These are phyloP conservation scores for Xylaria sp. DNA, from an alignment of 2,329 filamentous ascomycete genomes.

Conservation along the genomic window DNA sequence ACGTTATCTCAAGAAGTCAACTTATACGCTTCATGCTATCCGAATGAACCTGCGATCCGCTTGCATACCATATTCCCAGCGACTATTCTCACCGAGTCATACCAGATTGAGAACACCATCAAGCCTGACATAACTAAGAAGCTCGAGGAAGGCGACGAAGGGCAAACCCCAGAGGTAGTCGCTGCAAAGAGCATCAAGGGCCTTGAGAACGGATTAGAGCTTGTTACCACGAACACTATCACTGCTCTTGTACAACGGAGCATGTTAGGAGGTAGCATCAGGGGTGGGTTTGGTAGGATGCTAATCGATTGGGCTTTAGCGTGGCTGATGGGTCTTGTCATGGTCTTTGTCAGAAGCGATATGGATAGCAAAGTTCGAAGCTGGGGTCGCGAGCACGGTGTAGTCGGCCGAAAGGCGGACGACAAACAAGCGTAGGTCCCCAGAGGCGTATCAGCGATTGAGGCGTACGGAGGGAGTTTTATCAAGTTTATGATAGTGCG, in stretches of 20 bases:
- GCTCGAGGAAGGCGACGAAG: constrained; percentile 37
- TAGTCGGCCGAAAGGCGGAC: constrained; percentile 26
- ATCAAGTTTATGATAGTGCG: no score
- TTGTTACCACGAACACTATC: constrained; percentile 44
- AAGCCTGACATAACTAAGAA: constrained; percentile 39
- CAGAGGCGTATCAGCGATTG: neutral
- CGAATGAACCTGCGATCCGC: constrained; percentile 55
- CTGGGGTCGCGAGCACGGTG: constrained; percentile 38
- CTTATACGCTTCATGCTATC: constrained; percentile 50
- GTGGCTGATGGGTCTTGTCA: constrained; percentile 35
- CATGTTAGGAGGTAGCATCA: constrained; percentile 39
- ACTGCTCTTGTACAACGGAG: constrained; percentile 36
- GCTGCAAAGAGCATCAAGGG: constrained; percentile 43
- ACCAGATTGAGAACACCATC: constrained; percentile 38
- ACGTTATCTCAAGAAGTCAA: constrained; percentile 69
- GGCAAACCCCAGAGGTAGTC: constrained; percentile 37
- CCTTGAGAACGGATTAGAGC: constrained; percentile 46
- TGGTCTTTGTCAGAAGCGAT: constrained; percentile 40
- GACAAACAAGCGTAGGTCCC: constrained; percentile 16
- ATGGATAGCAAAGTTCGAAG: constrained; percentile 38
- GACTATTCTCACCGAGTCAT: constrained; percentile 70
- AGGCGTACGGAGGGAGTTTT: neutral
- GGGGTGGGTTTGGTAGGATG: constrained; percentile 35
- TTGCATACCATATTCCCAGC: constrained; percentile 75
- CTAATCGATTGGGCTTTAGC: constrained; percentile 38